Base-by-base conservation (phyloP, 805 yeast genomes). In the Wickerhamomyces bisporus region DNA sequence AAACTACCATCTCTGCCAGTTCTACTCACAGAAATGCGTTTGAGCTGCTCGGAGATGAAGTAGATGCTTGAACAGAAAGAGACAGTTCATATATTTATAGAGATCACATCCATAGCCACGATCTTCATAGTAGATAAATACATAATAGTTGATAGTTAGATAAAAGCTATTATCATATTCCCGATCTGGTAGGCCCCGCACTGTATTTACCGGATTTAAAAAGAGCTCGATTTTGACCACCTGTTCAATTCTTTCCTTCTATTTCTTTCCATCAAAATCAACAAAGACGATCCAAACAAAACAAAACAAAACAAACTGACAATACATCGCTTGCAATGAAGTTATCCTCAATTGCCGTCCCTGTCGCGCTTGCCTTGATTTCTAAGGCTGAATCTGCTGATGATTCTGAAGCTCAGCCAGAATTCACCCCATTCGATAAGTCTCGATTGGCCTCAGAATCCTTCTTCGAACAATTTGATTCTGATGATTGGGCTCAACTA, bases 391-490 rank as follows among this genome's bases (percentile, higher is more conserved):
- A 34, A 6, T 40, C 36, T 30, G 42, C 34, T 8, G 32, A 32
- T 15, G 42, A 31, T 6, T n/a, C n/a, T n/a, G n/a, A n/a, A n/a
- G n/a, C n/a, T n/a, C 14, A 18, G 21, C 66, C 67, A 10, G 49
- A 50, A n/a, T 68, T 59, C 44, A 41, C 37, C 23, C 62, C 73
- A 5, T 68, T 66, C 36, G 64, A 67, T 32, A 51, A 47, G 13
- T 52, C 61, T 10, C 37, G 47, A 26, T 57, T 77, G 27, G 41
- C 62, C 6, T 35, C 55, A 1, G 68, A 68, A 14, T 66, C 85
- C 3, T 74, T 79, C 52, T 79, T 79, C 48, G 93, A 85, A 58
- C 84, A 81, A 49, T 85, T 85, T 36, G 65, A 59, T 32, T 62
- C 62, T 38, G 52, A 54, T 24, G 62, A 60, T 18, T 58, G 65